These are phyloP conservation scores for Leptodontidium sp. DNA, from an alignment of 2,329 filamentous ascomycete species.

Conservation along the genomic window DNA sequence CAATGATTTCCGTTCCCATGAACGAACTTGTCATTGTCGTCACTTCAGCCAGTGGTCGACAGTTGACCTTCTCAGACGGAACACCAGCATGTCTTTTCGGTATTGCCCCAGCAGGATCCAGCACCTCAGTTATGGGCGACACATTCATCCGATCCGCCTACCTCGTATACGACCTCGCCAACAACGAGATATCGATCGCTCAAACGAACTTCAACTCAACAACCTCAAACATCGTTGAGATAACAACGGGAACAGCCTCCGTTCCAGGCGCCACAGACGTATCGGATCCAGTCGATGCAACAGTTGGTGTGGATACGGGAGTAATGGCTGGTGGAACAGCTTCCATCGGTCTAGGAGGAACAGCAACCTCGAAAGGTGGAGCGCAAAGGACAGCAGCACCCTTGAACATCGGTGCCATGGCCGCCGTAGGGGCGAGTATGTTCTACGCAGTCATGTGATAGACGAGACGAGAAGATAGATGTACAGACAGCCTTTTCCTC, in stretches of 20 bases:
- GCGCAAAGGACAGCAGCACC: slow-evolving; percentile 23
- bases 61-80: slow-evolving; percentile 62
- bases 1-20: slow-evolving; percentile 63
- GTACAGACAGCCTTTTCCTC: not conserved
- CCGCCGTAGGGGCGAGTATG: slow-evolving; percentile 34
- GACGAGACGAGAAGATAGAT: slow-evolving; percentile 15
- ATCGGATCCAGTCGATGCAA: slow-evolving; percentile 57
- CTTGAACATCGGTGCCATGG: slow-evolving; percentile 26
- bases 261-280: slow-evolving; percentile 65
- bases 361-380: slow-evolving; percentile 31
- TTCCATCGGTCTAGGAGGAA: slow-evolving; percentile 18
- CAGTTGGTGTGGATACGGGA: slow-evolving; percentile 40
- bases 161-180: slow-evolving; percentile 76
- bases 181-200: slow-evolving; percentile 75
- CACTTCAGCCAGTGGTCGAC: slow-evolving; percentile 53
- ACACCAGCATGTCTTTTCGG: slow-evolving; percentile 71
- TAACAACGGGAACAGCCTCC: slow-evolving; percentile 55
- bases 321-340: slow-evolving; percentile 29
- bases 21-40: slow-evolving; percentile 66
- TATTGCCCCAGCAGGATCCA: slow-evolving; percentile 63
- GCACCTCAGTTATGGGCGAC: slow-evolving; percentile 73
- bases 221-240: slow-evolving; percentile 60
- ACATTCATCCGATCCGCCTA: slow-evolving; percentile 80
- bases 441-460: slow-evolving; percentile 40
- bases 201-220: slow-evolving; percentile 70